These are phyloP conservation scores for Wickerhamomyces rabaulensis DNA, from an alignment of 805 yeast genomes.

Conservation along the genomic window DNA sequence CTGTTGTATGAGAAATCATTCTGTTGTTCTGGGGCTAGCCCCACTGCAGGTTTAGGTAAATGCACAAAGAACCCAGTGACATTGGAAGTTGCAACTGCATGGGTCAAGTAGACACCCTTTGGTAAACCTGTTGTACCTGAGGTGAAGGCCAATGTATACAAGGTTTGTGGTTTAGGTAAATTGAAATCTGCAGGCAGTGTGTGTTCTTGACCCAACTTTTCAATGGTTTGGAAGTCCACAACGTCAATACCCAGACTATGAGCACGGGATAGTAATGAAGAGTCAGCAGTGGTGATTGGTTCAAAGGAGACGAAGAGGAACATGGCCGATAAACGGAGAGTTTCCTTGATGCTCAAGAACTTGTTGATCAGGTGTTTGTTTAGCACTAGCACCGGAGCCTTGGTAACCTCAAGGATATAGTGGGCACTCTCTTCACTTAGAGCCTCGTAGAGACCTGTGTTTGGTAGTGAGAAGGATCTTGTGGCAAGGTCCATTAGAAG, in stretches of 20 bases:
- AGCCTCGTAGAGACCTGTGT: constrained; percentile 39
- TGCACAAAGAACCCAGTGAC: constrained; percentile 25
- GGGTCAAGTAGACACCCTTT: constrained; percentile 68
- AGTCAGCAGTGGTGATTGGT: constrained; percentile 1
- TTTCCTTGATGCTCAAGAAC: constrained; percentile 34
- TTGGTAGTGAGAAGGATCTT: constrained; percentile 39
- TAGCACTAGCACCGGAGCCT: constrained; percentile 47
- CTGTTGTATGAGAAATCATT: constrained; percentile 14
- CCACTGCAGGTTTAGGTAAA: constrained; percentile 23
- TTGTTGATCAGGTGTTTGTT: constrained; percentile 37
- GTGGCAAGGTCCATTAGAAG: constrained; percentile 53
- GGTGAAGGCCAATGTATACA: constrained; percentile 60
- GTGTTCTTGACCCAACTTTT: constrained; percentile 28
- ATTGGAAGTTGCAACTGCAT: constrained; percentile 42
- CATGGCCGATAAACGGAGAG: constrained; percentile 17
- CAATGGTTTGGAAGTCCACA: constrained; percentile 25
- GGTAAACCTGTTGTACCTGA: constrained; percentile 70
- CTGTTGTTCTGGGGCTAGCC: constrained; percentile 11
- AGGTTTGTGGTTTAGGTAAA: constrained; percentile 39
- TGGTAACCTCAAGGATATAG: constrained; percentile 45
- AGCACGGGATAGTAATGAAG: constrained; percentile 2
- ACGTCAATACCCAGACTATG: constrained; percentile 27
- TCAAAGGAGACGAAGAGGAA: constrained; percentile 16
- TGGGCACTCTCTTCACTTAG: constrained; percentile 43
- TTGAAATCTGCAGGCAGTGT: constrained; percentile 20